A percentile compares a stretch with the other conserved stretches of the same genome.
These are phyloP conservation scores for Salix viminalis DNA, from an alignment of 345 rosid genomes.

Conservation along the genomic window DNA sequence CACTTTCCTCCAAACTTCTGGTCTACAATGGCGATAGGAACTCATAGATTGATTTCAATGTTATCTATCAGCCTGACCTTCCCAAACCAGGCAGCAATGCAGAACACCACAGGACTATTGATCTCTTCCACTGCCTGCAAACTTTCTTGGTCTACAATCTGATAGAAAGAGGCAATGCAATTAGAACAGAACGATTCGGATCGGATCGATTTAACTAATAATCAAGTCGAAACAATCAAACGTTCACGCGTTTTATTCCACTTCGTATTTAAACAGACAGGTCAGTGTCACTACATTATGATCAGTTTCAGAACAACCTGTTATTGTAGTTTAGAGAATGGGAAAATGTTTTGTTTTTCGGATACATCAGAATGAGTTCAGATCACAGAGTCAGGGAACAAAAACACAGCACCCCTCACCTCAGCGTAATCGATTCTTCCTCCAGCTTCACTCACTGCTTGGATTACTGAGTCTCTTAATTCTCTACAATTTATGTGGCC, in stretches of 20 bases:
- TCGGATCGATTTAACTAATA: not conserved
- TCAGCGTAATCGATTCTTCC: slow-evolving; percentile 85
- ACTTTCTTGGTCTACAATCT: slow-evolving; percentile 70
- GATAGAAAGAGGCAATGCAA: slow-evolving; percentile 14
- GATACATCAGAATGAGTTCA: not conserved
- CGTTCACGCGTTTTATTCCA: not conserved
- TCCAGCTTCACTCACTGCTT: slow-evolving; percentile 49
- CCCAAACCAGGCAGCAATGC: slow-evolving; percentile 82
- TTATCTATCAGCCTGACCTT: slow-evolving; percentile 80
- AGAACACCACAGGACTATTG: slow-evolving; percentile 52
- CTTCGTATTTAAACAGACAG: no score
- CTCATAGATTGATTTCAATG: slow-evolving; percentile 50
- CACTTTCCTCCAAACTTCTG: slow-evolving; percentile 48
- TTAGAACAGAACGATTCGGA: not conserved
- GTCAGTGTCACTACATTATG: no score
- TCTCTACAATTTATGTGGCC: slow-evolving; percentile 40
- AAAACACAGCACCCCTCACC: slow-evolving; percentile 33
- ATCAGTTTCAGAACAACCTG: no score
- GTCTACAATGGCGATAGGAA: slow-evolving; percentile 39
- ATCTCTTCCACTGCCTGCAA: slow-evolving; percentile 58
- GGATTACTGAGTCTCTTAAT: slow-evolving; percentile 44
- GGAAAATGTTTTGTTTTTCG: not conserved
- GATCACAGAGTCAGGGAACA: not conserved
- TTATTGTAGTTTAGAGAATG: no score
- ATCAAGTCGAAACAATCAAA: not conserved